phyloP scores from a whole-genome alignment of 2,329 filamentous ascomycete genomes.

The Colletotrichum sublineola region DNA sequence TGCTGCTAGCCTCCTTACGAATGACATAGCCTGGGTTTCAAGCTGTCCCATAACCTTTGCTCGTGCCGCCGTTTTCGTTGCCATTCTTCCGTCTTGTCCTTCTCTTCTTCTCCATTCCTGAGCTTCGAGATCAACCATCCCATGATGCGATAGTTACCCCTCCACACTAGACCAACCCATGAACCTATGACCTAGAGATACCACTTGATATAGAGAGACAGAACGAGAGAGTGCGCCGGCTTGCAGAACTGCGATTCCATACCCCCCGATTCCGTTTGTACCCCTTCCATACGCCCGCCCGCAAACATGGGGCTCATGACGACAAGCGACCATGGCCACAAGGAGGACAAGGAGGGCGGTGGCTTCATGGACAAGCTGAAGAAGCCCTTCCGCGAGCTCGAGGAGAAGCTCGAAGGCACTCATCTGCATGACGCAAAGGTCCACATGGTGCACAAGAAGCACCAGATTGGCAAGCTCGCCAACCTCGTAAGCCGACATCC shows the following conservation, averaged over 20 bases:
- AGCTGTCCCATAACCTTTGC: slow-evolving; percentile 37
- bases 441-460: slow-evolving; percentile 71
- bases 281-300: not conserved
- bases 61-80: slow-evolving; percentile 20
- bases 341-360: slow-evolving; percentile 46
- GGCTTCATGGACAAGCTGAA: slow-evolving; percentile 63
- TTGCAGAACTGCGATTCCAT: not conserved
- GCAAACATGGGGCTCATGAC: slow-evolving; percentile 36
- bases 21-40: slow-evolving; percentile 38
- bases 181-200: slow-evolving; percentile 26
- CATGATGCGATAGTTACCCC: slow-evolving; percentile 23
- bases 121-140: not conserved
- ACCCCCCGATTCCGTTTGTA: not conserved
- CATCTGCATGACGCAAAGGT: slow-evolving; percentile 71
- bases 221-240: not conserved
- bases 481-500: slow-evolving; percentile 65
- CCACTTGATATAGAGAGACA: not conserved
- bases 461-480: slow-evolving; percentile 73
- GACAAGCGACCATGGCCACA: slow-evolving; percentile 28
- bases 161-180: slow-evolving; percentile 10
- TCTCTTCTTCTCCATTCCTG: slow-evolving; percentile 14
- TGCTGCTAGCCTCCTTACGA: slow-evolving; percentile 1
- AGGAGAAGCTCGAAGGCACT: slow-evolving; percentile 67
- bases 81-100: slow-evolving; percentile 32
- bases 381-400: slow-evolving; percentile 60